These are phyloP conservation scores for Blastobotrys elegans DNA, from an alignment of 1,139 yeast genomes.

Conservation along the genomic window DNA sequence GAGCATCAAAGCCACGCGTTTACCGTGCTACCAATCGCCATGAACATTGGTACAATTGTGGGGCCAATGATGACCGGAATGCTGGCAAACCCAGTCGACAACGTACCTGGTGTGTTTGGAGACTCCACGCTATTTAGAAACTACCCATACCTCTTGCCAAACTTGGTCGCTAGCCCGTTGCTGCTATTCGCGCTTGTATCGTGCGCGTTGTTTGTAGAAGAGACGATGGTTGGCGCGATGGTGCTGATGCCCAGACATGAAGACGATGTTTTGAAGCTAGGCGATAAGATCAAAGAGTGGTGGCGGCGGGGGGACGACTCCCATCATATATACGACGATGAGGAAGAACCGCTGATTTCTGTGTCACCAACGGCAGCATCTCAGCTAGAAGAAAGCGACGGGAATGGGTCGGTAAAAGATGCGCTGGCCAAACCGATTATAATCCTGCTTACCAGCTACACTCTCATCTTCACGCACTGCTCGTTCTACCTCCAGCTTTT, in stretches of 20 bases:
- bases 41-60: conserved; percentile 50
- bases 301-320: background rate
- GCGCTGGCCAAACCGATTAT: conserved; percentile 25
- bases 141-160: conserved; percentile 57
- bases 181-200: conserved; percentile 36
- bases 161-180: conserved; percentile 46
- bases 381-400: background rate
- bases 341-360: background rate
- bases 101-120: conserved; percentile 24
- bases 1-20: conserved; percentile 58
- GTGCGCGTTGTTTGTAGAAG: conserved; percentile 51
- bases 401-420: conserved; percentile 2
- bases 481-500: conserved; percentile 52
- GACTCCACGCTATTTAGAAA: conserved; percentile 33
- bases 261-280: conserved; percentile 42
- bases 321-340: background rate
- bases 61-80: conserved; percentile 44
- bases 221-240: conserved; percentile 44
- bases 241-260: conserved; percentile 44
- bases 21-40: conserved; percentile 51
- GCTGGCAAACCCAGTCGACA: conserved; percentile 35
- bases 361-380: background rate
- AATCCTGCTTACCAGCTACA: conserved; percentile 23
- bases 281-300: conserved; percentile 18
- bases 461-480: conserved; percentile 42